These are phyloP conservation scores for Leccinum subgranulosum DNA, from an alignment of 768 basidiomycete species.

Conservation along the genomic window DNA sequence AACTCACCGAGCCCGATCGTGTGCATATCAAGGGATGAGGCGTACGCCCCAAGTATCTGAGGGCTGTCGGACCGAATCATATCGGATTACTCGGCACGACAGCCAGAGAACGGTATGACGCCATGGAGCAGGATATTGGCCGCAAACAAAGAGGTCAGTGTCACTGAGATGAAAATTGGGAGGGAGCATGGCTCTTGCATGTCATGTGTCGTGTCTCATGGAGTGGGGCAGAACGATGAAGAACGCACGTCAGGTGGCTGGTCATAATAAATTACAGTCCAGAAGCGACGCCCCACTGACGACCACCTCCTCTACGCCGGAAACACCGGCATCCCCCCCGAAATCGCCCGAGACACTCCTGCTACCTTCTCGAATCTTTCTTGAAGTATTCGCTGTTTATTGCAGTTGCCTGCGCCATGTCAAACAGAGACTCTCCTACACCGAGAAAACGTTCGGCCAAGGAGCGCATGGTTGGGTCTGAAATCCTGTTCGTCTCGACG, in stretches of 20 bases:
- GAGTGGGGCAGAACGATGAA: slow-evolving; percentile 15
- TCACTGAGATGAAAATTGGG: background rate
- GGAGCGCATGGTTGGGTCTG: slow-evolving; percentile 74
- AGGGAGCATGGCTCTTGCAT: slow-evolving; percentile 7
- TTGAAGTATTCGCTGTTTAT: slow-evolving; percentile 86
- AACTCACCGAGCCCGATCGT: slow-evolving; percentile 1
- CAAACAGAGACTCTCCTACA: slow-evolving; percentile 87
- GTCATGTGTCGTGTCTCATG: slow-evolving; percentile 10
- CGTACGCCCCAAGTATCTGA: background rate
- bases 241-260: slow-evolving; percentile 23
- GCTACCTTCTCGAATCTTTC: slow-evolving; percentile 42
- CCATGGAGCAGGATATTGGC: background rate
- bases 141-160: background rate
- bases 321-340: slow-evolving; percentile 1
- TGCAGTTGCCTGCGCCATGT: slow-evolving; percentile 78
- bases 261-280: slow-evolving; percentile 28
- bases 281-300: slow-evolving; percentile 16
- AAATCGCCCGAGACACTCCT: background rate
- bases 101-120: background rate
- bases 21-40: background rate
- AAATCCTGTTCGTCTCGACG: slow-evolving; percentile 61
- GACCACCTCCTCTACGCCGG: slow-evolving; percentile 6
- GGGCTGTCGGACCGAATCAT: background rate
- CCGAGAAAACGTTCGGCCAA: slow-evolving; percentile 80
- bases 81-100: background rate